Percentiles rank a stretch among this genome's conserved stretches.
phyloP scores from a whole-genome alignment of 2,329 filamentous ascomycete genomes.

The Sclerotinia spermophila region DNA sequence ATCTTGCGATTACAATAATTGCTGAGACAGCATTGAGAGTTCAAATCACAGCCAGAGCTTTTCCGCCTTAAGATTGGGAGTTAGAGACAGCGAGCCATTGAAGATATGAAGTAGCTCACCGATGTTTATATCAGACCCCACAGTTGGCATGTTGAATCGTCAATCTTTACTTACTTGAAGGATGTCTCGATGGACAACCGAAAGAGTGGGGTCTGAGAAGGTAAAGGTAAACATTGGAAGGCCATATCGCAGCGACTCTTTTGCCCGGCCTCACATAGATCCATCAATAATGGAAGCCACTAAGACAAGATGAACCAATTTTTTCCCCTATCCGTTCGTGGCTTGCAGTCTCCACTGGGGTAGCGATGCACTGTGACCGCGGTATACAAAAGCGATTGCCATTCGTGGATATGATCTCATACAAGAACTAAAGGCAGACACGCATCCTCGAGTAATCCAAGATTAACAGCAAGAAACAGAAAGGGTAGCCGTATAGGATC shows the following conservation, averaged over 20 bases:
- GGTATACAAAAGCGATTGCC: neutral
- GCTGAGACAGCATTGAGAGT: conserved; percentile 20
- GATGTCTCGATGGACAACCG: neutral
- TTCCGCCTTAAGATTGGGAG: neutral
- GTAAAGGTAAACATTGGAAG: neutral
- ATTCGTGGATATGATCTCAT: neutral
- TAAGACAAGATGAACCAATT: neutral
- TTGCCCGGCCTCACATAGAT: neutral
- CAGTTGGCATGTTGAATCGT: neutral
- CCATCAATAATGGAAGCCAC: neutral
- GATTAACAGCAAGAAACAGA: neutral
- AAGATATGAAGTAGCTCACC: neutral
- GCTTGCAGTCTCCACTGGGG: neutral
- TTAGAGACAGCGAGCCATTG: neutral
- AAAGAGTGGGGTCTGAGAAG: neutral
- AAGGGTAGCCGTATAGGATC: neutral
- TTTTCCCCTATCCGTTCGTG: neutral
- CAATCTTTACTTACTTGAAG: neutral
- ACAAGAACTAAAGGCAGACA: neutral
- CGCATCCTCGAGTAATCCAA: neutral
- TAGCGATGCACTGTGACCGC: neutral
- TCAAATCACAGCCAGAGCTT: conserved; percentile 21
- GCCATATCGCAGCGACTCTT: neutral
- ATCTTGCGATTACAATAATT: conserved; percentile 21
- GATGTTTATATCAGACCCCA: conserved; percentile 11